Percentiles rank a stretch among this genome's conserved stretches.
These are phyloP conservation scores for Talaromyces wortmannii DNA, from an alignment of 495 filamentous ascomycete species.

Conservation along the genomic window DNA sequence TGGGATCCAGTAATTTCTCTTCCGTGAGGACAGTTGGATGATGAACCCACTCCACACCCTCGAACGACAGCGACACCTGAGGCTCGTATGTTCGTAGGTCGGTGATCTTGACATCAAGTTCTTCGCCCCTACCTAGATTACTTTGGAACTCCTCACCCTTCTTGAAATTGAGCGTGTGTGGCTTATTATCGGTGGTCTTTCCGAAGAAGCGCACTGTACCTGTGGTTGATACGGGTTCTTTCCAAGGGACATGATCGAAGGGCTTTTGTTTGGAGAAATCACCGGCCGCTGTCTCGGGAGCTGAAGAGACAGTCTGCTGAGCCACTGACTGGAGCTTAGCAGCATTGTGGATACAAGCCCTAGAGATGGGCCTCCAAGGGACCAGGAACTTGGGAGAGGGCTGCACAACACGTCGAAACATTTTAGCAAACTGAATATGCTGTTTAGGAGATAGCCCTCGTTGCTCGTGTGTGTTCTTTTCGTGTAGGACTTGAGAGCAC, in stretches of 20 bases:
- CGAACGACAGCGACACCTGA: not conserved
- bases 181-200: not conserved
- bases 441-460: not conserved
- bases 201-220: not conserved
- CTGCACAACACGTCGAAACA: not conserved
- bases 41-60: not conserved
- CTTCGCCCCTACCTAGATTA: not conserved
- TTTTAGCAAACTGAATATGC: not conserved
- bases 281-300: not conserved
- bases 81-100: not conserved
- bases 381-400: not conserved
- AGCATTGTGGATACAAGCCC: not conserved
- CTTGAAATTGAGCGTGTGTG: not conserved
- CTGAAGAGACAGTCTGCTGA: not conserved
- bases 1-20: not conserved
- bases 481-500: not conserved
- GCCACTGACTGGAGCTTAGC: not conserved
- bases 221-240: not conserved
- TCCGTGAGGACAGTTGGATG: not conserved
- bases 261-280: not conserved
- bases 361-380: not conserved
- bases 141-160: not conserved
- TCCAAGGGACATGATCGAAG: not conserved
- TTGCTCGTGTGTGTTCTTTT: not conserved
- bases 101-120: not conserved